These are phyloP conservation scores for Bimuria novae-zelandiae DNA, from an alignment of 2,329 filamentous ascomycete genomes.

Conservation along the genomic window DNA sequence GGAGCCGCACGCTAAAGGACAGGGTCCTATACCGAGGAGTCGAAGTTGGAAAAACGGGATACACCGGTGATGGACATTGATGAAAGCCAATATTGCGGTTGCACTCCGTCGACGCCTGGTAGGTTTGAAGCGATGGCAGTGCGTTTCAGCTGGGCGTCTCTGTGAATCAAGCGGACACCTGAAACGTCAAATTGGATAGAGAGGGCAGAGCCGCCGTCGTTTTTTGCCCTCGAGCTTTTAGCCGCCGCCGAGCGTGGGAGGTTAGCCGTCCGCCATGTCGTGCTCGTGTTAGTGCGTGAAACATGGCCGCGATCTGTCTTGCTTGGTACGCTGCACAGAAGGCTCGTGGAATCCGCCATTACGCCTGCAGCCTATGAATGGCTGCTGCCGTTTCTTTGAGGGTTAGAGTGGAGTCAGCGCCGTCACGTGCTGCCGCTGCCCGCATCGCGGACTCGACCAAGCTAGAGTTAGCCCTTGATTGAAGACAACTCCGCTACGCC, in stretches of 20 bases:
- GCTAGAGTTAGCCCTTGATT: conserved; percentile 4
- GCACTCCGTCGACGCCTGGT: background rate
- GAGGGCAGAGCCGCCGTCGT: conserved; percentile 19
- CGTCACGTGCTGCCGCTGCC: conserved; percentile 16
- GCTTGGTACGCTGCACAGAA: conserved; percentile 7
- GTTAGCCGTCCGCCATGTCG: conserved; percentile 13
- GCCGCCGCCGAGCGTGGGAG: conserved; percentile 15
- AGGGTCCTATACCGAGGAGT: background rate
- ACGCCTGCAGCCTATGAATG: conserved; percentile 13
- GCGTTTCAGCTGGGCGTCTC: conserved; percentile 35
- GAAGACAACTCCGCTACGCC: conserved; percentile 6
- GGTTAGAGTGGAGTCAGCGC: conserved; percentile 1
- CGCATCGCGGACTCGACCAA: conserved; percentile 13
- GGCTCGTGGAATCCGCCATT: conserved; percentile 1
- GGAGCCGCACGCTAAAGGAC: conserved; percentile 1
- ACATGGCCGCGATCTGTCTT: conserved; percentile 9
- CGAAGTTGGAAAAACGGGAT: too few species aligned
- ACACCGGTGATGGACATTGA: too few species aligned
- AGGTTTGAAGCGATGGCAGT: conserved; percentile 23
- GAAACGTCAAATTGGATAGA: conserved; percentile 33
- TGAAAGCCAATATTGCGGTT: too few species aligned
- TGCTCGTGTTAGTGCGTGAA: conserved; percentile 22
- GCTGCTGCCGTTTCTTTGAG: conserved; percentile 18
- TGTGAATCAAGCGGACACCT: conserved; percentile 23
- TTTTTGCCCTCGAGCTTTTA: conserved; percentile 15